A percentile compares a stretch with the other conserved stretches of the same genome.
phyloP scores from a whole-genome alignment of 495 filamentous ascomycete species.

The Penicillium desertorum region DNA sequence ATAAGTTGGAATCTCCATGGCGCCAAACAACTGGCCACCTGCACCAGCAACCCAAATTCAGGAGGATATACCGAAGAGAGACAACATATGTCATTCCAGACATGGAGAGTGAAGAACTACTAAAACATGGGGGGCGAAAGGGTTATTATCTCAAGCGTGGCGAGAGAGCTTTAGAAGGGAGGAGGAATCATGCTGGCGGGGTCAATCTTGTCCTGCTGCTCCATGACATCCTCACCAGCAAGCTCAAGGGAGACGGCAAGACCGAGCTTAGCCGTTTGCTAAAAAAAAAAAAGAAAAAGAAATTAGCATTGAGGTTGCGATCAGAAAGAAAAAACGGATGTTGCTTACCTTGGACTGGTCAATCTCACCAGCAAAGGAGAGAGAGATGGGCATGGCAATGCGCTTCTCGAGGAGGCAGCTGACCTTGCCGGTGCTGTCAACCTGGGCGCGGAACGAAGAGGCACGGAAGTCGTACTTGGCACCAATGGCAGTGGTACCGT shows the following conservation, averaged over 20 bases:
- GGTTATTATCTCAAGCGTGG: conserved; percentile 30
- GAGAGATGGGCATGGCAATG: conserved; percentile 80
- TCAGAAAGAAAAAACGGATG: conserved; percentile 1
- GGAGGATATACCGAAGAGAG: conserved; percentile 30
- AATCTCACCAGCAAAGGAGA: conserved; percentile 96
- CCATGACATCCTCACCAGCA: conserved; percentile 84
- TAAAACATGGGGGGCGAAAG: conserved; percentile 47
- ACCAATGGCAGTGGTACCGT: conserved; percentile 86
- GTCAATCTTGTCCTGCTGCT: conserved; percentile 74
- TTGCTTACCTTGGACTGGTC: conserved; percentile 87
- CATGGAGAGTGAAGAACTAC: conserved; percentile 44
- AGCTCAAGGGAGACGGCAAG: conserved; percentile 93
- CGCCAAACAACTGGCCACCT: conserved; percentile 44
- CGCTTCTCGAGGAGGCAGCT: conserved; percentile 93
- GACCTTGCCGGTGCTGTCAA: conserved; percentile 92
- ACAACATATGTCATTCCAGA: conserved; percentile 39
- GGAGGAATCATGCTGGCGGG: conserved; percentile 48
- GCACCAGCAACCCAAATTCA: conserved; percentile 37
- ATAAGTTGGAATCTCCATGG: conserved; percentile 38
- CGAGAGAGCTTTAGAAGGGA: conserved; percentile 49
- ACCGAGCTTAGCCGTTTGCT: conserved; percentile 95
- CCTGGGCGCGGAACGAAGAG: conserved; percentile 90
- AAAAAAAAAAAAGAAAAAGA: conserved; percentile 8
- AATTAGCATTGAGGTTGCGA: conserved; percentile 12
- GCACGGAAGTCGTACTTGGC: conserved; percentile 98